Evolutionary conservation across 2,329 filamentous ascomycete species (phyloP).

Genomic region (Tolypocladium endophyticum): DNA sequence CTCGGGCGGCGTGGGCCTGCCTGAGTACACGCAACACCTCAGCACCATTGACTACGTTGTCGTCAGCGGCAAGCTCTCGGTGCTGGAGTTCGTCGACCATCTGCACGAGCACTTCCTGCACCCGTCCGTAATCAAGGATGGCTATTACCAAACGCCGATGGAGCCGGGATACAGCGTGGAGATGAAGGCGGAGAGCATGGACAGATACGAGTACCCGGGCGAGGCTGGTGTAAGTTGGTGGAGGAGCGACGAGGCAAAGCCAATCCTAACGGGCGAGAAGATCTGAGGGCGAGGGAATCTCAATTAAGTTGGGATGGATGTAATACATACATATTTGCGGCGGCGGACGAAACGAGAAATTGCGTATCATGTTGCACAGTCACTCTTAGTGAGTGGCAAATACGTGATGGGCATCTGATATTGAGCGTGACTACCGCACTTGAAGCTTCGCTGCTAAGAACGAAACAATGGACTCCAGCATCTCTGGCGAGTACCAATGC

Average conservation of each 20-base stretch:
- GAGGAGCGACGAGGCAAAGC: slow-evolving; percentile 67
- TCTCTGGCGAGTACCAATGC: slow-evolving; percentile 33
- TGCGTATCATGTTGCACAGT: neutral
- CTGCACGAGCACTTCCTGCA: slow-evolving; percentile 88
- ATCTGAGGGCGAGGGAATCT: slow-evolving; percentile 15
- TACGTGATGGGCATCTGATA: neutral
- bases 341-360: neutral
- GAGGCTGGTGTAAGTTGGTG: slow-evolving; percentile 76
- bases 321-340: neutral
- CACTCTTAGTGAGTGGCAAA: no score
- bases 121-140: slow-evolving; percentile 68
- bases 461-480: slow-evolving; percentile 25
- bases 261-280: slow-evolving; percentile 56
- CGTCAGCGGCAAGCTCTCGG: slow-evolving; percentile 68
- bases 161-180: slow-evolving; percentile 84
- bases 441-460: slow-evolving; percentile 15
- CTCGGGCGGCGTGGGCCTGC: slow-evolving; percentile 78
- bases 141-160: slow-evolving; percentile 77
- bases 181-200: slow-evolving; percentile 87
- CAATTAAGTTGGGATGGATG: neutral
- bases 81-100: slow-evolving; percentile 88
- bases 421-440: neutral
- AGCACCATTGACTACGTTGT: slow-evolving; percentile 89
- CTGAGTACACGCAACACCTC: slow-evolving; percentile 89
- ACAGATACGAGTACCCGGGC: slow-evolving; percentile 65